Base-by-base conservation (phyloP, 108 stramenopile species). In the Skeletonema tropicum region DNA sequence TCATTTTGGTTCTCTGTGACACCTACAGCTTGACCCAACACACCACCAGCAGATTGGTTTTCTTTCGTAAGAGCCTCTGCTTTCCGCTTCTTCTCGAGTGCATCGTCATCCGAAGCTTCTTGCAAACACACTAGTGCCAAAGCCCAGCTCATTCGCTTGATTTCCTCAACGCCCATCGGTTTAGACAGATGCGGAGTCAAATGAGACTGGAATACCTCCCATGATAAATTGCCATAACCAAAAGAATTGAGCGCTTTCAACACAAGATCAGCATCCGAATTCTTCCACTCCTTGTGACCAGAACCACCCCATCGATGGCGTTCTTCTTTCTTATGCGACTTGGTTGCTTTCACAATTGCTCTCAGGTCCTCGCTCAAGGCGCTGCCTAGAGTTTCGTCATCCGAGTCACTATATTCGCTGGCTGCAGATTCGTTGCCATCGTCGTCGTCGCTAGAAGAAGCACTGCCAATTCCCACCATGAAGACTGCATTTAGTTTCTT, bases 101-200 rank as follows among this genome's bases (percentile, higher is more conserved):
- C 88, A 29, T 86, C 75, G 46, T 89, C 86, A 30, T 89, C 64
- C 0, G 91, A 88, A 19, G 80, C 64, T 81, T 94, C 94, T 25
- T 82, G 60, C 13, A 94, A 49, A 29, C 79, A 68, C 19, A 84
- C 68, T 14, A 94, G 80, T 2, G 81, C 57, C 30, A 93, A 30
- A 2, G 89, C 69, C 92, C 94, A 93, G 46, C 79, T 59, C 92
- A 95, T 93, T 39, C 92, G 88, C 70, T 73, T 76, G 13, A 92
- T 60, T 86, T 94, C 76, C 12, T 77, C 76, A 21, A 64, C 66
- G 3, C 59, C 57, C 69, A 72, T 77, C 5, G 73, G 32, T 30
- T 78, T 83, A 32, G 82, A 78, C n/a, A 79, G 33, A 3, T 77
- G 30, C 23, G 52, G 23, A 9, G 52, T 55, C 35, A 83, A 19